Evolutionary conservation across 1,284 basidiomycete genomes (phyloP).

Genomic region (Nidula niveotomentosa): DNA sequence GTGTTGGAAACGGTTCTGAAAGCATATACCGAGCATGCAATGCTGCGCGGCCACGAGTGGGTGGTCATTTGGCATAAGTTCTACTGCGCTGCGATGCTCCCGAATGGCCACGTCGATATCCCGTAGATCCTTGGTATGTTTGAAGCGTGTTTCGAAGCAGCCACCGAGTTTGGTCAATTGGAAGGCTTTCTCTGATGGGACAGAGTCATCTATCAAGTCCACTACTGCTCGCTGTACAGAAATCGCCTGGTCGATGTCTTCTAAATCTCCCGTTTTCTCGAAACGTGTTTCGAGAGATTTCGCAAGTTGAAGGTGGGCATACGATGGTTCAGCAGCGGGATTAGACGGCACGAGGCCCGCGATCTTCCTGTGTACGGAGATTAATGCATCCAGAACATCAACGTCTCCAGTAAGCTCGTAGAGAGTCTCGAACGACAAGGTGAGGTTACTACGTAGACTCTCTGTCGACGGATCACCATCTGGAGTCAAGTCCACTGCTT

Average conservation of each 20-base stretch:
- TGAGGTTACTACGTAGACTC: no score
- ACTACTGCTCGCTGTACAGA: background rate
- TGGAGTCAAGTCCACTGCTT: no score
- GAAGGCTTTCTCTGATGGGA: background rate
- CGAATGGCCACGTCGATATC: background rate
- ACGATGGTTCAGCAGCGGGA: no score
- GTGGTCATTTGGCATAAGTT: background rate
- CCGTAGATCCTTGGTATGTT: background rate
- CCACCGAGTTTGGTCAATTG: background rate
- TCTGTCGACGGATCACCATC: no score
- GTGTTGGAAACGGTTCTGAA: background rate
- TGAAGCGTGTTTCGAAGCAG: background rate
- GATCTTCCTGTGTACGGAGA: no score
- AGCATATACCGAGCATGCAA: background rate
- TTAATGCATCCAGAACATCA: no score
- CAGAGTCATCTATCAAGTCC: background rate
- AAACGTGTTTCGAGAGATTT: background rate
- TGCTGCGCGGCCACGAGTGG: background rate
- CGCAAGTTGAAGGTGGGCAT: background rate
- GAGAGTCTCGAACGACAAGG: no score
- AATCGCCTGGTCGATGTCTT: constrained; percentile 6
- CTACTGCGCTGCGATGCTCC: background rate
- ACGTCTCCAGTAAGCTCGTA: no score
- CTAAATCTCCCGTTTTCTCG: constrained; percentile 3
- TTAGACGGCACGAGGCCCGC: no score